These are phyloP conservation scores for Euryodendron excelsum DNA, from an alignment of 148 eudicot genomes.

Conservation along the genomic window DNA sequence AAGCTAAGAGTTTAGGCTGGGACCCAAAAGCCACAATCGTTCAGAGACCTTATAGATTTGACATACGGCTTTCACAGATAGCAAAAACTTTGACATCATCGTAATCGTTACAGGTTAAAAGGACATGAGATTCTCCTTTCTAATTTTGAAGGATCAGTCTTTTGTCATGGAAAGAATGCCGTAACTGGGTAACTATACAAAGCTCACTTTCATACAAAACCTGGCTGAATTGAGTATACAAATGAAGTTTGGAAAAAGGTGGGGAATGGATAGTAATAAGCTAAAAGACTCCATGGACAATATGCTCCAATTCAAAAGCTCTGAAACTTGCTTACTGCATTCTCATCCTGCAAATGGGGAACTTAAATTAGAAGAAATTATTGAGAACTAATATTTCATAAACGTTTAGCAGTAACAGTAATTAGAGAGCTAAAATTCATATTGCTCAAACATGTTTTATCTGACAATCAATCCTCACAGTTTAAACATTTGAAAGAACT, in stretches of 20 bases:
- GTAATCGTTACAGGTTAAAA: not conserved
- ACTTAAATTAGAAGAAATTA: not conserved
- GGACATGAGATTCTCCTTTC: not conserved
- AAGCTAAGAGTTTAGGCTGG: too few relatives aligned
- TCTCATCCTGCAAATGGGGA: slow-evolving; percentile 23
- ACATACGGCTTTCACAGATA: not conserved
- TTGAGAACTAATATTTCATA: not conserved
- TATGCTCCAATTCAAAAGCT: slow-evolving; percentile 15
- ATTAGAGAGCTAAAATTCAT: not conserved
- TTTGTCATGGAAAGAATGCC: slow-evolving; percentile 24
- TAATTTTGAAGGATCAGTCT: not conserved
- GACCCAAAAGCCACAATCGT: too few relatives aligned
- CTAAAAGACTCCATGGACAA: not conserved
- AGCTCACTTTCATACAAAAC: slow-evolving; percentile 18
- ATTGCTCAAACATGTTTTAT: not conserved
- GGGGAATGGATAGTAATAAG: slow-evolving; percentile 1
- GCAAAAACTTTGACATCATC: not conserved
- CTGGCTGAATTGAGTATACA: slow-evolving; percentile 5
- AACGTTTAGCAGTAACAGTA: not conserved
- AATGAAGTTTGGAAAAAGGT: slow-evolving; percentile 1
- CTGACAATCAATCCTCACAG: not conserved
- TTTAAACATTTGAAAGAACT: not conserved
- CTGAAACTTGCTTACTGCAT: slow-evolving; percentile 13
- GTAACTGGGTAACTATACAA: slow-evolving; percentile 23
- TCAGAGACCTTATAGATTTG: too few relatives aligned